phyloP scores from a whole-genome alignment of 2,329 filamentous ascomycete species.

The Exophiala xenobiotica region DNA sequence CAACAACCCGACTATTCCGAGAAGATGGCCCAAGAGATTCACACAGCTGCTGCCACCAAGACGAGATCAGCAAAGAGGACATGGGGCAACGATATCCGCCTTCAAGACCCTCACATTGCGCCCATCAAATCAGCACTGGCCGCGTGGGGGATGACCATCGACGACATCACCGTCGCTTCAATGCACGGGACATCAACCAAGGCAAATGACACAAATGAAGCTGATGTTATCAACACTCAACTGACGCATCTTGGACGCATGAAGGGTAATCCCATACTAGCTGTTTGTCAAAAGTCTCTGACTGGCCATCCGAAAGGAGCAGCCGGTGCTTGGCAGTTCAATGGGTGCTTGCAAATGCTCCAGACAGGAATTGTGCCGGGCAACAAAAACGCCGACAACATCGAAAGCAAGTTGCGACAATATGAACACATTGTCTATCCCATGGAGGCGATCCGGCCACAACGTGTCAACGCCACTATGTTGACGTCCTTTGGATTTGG shows the following conservation, averaged over 20 bases:
- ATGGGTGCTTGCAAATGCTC: constrained; percentile 40
- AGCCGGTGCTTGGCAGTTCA: constrained; percentile 42
- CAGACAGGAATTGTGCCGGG: constrained; percentile 37
- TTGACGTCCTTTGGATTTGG: constrained; percentile 48
- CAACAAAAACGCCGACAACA: constrained; percentile 41
- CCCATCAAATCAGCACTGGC: constrained; percentile 40
- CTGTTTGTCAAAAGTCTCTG: constrained; percentile 40
- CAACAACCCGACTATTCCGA: background rate
- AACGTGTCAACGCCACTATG: background rate
- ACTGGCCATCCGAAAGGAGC: constrained; percentile 43
- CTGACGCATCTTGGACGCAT: constrained; percentile 38
- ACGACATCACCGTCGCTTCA: constrained; percentile 41
- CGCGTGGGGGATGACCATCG: constrained; percentile 39
- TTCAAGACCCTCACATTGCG: constrained; percentile 33
- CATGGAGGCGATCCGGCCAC: background rate
- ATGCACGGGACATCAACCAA: constrained; percentile 45
- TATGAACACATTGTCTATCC: constrained; percentile 20
- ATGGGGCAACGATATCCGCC: constrained; percentile 36
- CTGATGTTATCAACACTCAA: constrained; percentile 38
- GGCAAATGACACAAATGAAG: constrained; percentile 44
- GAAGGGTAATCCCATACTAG: constrained; percentile 36
- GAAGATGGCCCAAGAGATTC: constrained; percentile 1
- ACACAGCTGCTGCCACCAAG: constrained; percentile 2
- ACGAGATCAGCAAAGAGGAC: constrained; percentile 24
- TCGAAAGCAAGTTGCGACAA: constrained; percentile 39